Evolutionary conservation across 225 moss, liverwort and hornwort genomes (phyloP).

Genomic region (Ulota crispa): DNA sequence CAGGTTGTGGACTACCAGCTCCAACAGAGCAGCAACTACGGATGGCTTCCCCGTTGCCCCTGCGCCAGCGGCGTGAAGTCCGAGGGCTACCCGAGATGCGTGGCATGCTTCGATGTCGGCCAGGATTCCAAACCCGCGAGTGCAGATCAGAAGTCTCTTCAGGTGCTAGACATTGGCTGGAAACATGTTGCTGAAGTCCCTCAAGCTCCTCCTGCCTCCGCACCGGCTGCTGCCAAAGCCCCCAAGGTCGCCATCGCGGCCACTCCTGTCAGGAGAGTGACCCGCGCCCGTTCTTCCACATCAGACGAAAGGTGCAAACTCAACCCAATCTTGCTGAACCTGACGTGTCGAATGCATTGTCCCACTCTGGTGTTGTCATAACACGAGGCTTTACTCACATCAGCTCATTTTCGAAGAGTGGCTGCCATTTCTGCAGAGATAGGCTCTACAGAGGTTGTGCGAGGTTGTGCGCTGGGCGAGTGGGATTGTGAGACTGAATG

Average conservation of each 20-base stretch:
- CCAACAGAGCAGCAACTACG: slow-evolving; percentile 12
- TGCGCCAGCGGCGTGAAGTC: not conserved
- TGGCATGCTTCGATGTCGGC: not conserved
- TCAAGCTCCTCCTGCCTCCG: not conserved
- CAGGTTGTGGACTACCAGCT: not conserved
- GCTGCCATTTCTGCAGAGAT: too few species aligned
- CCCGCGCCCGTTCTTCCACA: not conserved
- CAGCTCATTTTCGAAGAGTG: too few species aligned
- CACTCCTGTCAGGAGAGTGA: not conserved
- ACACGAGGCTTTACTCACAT: too few species aligned
- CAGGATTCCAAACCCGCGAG: slow-evolving; percentile 22
- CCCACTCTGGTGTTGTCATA: not conserved
- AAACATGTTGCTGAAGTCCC: not conserved
- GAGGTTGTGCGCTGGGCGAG: too few species aligned
- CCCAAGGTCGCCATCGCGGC: not conserved
- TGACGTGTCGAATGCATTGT: not conserved
- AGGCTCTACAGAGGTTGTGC: too few species aligned
- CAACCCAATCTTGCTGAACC: not conserved
- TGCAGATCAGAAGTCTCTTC: not conserved
- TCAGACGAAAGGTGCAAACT: slow-evolving; percentile 8
- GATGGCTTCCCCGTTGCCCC: not conserved
- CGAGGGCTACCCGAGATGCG: not conserved
- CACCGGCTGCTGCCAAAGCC: not conserved
- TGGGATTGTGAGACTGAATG: too few species aligned
- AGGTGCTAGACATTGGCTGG: not conserved